Evolutionary conservation across 495 filamentous ascomycete species (phyloP), one percentile per base, ranked within the genome.

Genomic region (Penicillium coffeae): DNA sequence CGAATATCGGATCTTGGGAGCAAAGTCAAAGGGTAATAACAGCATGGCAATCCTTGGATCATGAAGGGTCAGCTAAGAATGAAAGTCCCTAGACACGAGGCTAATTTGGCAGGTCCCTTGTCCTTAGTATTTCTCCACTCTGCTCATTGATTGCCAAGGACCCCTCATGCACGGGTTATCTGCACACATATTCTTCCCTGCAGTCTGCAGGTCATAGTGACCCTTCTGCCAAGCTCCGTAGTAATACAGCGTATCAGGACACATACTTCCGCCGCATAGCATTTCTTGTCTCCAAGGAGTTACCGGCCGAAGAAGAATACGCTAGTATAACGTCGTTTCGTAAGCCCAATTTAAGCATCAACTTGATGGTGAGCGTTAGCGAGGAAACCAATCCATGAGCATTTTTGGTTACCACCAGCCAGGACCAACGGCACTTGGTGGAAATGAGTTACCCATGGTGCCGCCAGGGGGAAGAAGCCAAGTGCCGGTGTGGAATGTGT

Each of bases 401-500:
- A 30, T 30, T 10, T 39, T 4, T 39, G 8, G 18, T n/a, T 3
- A 8, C 51, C 48, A 50, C 50, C 25, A 21, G 12, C 21, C 30
- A 32, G 20, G 18, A 12, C 15, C 13, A 25, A 47, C 34, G 21
- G 30, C 34, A 19, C 27, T 19, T 41, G 38, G 32, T 45, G 19
- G 32, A 42, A 30, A 30, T 30, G 33, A 19, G 36, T 16, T 33
- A 48, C 27, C 52, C 30, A 45, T 13, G 34, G 12, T 48, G 52
- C 59, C 52, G 54, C 54, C 38, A 56, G 54, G 58, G 55, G 49
- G 33, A 42, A 10, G 25, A 30, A 48, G 40, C 22, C 18, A 45
- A 35, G 43, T 41, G 48, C 27, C 45, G 16, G 35, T 33, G 21
- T 58, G 51, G 56, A 60, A 63, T 63, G 60, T 59, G 58, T 63